These are phyloP conservation scores for Rhodotorula sp. DNA, from an alignment of 1,284 basidiomycete species.

Conservation along the genomic window DNA sequence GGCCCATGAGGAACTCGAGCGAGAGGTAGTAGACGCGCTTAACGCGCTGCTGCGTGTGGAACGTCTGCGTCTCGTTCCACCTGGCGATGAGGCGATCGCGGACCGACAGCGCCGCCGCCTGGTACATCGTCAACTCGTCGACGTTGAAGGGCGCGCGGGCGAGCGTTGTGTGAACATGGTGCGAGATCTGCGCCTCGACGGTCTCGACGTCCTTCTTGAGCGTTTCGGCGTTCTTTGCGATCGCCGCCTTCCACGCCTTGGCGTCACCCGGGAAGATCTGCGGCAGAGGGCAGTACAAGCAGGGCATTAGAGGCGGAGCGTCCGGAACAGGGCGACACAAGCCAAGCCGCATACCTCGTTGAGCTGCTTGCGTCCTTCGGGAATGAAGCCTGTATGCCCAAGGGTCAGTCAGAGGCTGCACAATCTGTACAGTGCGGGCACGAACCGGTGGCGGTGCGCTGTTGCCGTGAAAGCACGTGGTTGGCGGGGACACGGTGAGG, in stretches of 20 bases:
- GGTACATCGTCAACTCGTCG: constrained; percentile 66
- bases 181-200: constrained; percentile 57
- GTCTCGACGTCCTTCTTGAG: constrained; percentile 14
- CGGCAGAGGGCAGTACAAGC: too few species aligned
- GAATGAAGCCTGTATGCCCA: constrained; percentile 30
- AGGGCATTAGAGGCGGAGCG: too few species aligned
- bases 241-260: constrained; percentile 40
- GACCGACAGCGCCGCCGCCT: constrained; percentile 67
- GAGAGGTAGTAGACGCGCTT: constrained; percentile 73
- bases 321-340: neutral
- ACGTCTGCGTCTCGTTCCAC: constrained; percentile 33
- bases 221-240: constrained; percentile 23
- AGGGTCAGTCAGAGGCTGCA: too few species aligned
- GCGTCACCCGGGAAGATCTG: constrained; percentile 43
- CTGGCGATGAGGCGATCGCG: constrained; percentile 72
- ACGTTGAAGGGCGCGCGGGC: constrained; percentile 85
- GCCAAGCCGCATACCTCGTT: constrained; percentile 15
- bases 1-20: constrained; percentile 72
- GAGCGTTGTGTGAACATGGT: constrained; percentile 79
- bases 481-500: too few species aligned
- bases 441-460: constrained; percentile 24
- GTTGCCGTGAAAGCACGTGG: neutral
- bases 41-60: constrained; percentile 53
- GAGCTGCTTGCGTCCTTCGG: constrained; percentile 35
- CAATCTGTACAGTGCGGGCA: too few species aligned